phyloP scores from a whole-genome alignment of 2,329 filamentous ascomycete species.

The Xylariaceae sp. region DNA sequence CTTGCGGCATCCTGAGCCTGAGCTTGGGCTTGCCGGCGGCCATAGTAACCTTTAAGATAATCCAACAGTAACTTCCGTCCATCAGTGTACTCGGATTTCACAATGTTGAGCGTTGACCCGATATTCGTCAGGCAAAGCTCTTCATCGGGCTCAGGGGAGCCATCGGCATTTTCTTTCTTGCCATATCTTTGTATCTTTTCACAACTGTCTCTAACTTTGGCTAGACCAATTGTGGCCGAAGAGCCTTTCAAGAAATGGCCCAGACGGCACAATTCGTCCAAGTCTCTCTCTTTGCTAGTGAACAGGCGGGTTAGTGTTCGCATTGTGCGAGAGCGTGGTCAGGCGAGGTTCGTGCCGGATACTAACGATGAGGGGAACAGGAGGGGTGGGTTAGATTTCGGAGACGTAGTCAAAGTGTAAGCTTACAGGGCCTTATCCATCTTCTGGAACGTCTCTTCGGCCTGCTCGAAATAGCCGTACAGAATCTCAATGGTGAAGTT shows the following conservation, averaged over 20 bases:
- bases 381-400: conserved; percentile 8
- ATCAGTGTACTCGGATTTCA: conserved; percentile 71
- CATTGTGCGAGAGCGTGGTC: neutral
- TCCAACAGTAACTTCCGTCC: conserved; percentile 63
- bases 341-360: neutral
- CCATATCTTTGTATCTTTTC: conserved; percentile 96
- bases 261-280: conserved; percentile 70
- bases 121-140: conserved; percentile 65
- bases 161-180: conserved; percentile 72
- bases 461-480: conserved; percentile 88
- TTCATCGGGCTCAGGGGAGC: conserved; percentile 60
- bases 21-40: conserved; percentile 14
- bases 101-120: conserved; percentile 59
- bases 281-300: conserved; percentile 59
- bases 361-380: conserved; percentile 4
- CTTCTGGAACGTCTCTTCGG: conserved; percentile 73
- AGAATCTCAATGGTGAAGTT: conserved; percentile 90
- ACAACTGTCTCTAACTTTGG: conserved; percentile 86
- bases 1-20: neutral
- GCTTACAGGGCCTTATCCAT: conserved; percentile 82
- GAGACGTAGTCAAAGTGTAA: conserved; percentile 16
- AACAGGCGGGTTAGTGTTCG: conserved; percentile 19
- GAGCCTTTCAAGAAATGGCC: conserved; percentile 98
- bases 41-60: conserved; percentile 52
- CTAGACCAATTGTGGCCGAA: conserved; percentile 85